Base-by-base conservation (phyloP, 495 filamentous ascomycete genomes). In the Penicillium chermesinum region DNA sequence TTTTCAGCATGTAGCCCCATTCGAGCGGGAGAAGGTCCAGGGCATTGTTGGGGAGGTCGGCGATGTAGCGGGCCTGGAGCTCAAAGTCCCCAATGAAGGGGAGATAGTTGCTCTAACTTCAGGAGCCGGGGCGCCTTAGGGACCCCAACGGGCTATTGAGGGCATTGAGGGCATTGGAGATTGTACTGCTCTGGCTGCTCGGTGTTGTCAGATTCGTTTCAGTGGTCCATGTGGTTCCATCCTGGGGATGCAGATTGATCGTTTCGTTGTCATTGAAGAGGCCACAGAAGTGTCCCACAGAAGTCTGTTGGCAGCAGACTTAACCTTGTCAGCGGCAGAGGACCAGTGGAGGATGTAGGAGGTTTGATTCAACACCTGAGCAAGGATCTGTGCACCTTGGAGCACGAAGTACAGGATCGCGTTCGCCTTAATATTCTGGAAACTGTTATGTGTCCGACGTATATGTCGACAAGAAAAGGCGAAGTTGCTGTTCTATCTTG, bases 1-100 rank as follows among this genome's bases (percentile, higher is more conserved):
- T n/a, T 41, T 82, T 62, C 14, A 85, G 71, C 74, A 82, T 76
- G 48, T 76, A 79, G 8, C 71, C 77, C 79, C 79, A 83, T 61
- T 76, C 67, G 0, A 71, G 53, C 9, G 70, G 57, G 41, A 79
- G 73, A 1, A 84, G 65, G 34, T 78, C 77, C 7, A 83, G 63
- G 0, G 76, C 78, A 0, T 54, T 50, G 25, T 67, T 55, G 1
- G 63, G 50, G 19, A 76, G 57, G 16, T 56, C 60, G 2, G 76
- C 76, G 0, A 70, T 54, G 34, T 64, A 68, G 53, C 83, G 79
- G 0, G 72, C 74, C 50, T 80, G 73, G 2, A 83, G 51, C 54
- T 84, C 79, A 44, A 82, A 81, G 13, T 73, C 70, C 16, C 70
- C 70, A 33, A 76, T 71, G 62, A 83, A 83, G 1, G 81, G 0